Conservation (phyloP, 768 basidiomycete genomes). For the Mycena venus region DNA sequence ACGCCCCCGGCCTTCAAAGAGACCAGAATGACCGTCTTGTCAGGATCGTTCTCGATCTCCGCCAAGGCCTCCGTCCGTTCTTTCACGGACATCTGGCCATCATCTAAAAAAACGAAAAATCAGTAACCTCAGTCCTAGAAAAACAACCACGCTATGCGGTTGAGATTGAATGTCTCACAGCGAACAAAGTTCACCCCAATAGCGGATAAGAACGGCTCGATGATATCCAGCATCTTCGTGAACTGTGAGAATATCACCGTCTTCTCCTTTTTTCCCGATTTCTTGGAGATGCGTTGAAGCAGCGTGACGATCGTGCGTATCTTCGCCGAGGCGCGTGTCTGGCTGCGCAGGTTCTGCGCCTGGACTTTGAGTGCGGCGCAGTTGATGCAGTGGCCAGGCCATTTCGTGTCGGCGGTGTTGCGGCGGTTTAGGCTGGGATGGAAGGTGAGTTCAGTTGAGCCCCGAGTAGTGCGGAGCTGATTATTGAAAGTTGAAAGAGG, state of each 20-base stretch:
- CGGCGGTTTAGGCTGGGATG: slow-evolving; percentile 54
- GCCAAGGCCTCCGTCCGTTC: slow-evolving; percentile 82
- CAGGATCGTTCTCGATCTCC: slow-evolving; percentile 74
- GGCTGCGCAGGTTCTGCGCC: slow-evolving; percentile 58
- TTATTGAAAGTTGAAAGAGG: background rate
- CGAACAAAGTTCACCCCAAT: slow-evolving; percentile 80
- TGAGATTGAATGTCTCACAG: too few species aligned
- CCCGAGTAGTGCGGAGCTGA: too few species aligned
- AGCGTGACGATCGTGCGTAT: slow-evolving; percentile 84
- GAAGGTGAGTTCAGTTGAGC: too few species aligned
- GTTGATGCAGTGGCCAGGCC: slow-evolving; percentile 63
- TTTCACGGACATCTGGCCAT: slow-evolving; percentile 85
- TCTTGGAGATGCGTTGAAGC: slow-evolving; percentile 70
- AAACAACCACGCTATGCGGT: too few species aligned
- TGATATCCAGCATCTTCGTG: slow-evolving; percentile 87
- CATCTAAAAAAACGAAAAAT: slow-evolving; percentile 67
- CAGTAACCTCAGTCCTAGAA: too few species aligned
- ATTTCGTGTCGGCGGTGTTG: slow-evolving; percentile 54
- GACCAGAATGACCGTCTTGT: slow-evolving; percentile 87
- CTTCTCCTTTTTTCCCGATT: slow-evolving; percentile 78
- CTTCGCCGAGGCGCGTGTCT: slow-evolving; percentile 90
- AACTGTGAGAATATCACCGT: slow-evolving; percentile 97
- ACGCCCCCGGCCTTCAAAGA: slow-evolving; percentile 97
- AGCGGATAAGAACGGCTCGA: slow-evolving; percentile 85
- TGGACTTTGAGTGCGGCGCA: slow-evolving; percentile 70